Evolutionary conservation across 2,329 filamentous ascomycete genomes (phyloP), one percentile per base, ranked within the genome.

Genomic region (Bretziella fagacearum): DNA sequence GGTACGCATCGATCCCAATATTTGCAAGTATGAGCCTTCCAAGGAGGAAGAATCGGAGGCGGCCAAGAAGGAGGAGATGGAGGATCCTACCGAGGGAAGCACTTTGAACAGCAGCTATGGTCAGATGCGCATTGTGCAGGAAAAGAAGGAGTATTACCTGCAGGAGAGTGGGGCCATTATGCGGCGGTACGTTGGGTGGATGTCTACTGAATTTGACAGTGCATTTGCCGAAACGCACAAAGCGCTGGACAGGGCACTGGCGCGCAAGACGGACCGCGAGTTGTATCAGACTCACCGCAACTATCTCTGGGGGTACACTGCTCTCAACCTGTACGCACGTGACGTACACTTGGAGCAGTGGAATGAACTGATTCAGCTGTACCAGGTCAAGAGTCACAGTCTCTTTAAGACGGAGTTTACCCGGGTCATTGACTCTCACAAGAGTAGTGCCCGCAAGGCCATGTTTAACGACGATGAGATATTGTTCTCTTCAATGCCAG

Each of bases 131-230:
- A 87, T 93, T 33, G 76, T 98, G 22, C 84, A 86, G 55, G 86
- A 96, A 61, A 95, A 94, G 71, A 91, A 86, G 60, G 82, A 93
- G 53, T 80, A 84, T 58, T 98, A 95, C 57, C 69, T 79, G 48
- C 70, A 77, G 11, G 84, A 93, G 59, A 85, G 80, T 54, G 66
- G 71, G 18, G 64, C 74, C 46, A 95, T 96, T 59, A 72, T 94
- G 56, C 75, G 79, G 52, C 75, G 87, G 40, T 68, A 95, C 11
- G 78, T 82, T 53, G 79, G 84, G 45, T 89, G 87, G 59, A 81
- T 96, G 73, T 75, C 79, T 17, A 71, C 79, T 40, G 82, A 84
- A 50, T 94, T 94, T 56, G 81, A 81, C 41, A 72, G 77, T 51
- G 79, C 84, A 4, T 77, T 84, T 55, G 70, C 79, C 54, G 77